Conservation (phyloP, 495 filamentous ascomycete species). For the Mytilinidion resinicola region DNA sequence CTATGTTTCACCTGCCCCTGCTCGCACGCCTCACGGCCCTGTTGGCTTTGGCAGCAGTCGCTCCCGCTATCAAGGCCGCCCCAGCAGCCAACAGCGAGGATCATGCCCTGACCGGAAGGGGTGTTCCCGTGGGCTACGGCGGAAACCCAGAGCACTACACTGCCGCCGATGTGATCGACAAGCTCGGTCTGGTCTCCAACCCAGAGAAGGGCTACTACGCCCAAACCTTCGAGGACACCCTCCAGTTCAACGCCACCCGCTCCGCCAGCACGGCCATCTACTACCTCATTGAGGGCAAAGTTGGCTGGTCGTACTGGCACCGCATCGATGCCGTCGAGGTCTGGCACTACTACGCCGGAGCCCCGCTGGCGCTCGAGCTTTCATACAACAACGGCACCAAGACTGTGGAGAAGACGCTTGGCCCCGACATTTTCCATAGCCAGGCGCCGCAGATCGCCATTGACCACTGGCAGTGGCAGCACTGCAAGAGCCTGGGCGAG, state of each 20-base stretch:
- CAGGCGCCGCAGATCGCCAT: constrained; percentile 43
- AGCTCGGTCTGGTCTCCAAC: constrained; percentile 40
- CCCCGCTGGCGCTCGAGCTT: constrained; percentile 40
- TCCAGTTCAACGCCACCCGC: constrained; percentile 26
- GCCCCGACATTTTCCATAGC: constrained; percentile 36
- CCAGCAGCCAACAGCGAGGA: too few species aligned
- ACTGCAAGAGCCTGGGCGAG: constrained; percentile 37
- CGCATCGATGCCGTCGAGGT: constrained; percentile 43
- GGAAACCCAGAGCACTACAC: constrained; percentile 2
- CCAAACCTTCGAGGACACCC: constrained; percentile 42
- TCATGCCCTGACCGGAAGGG: neutral
- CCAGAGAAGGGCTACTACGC: constrained; percentile 44
- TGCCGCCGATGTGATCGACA: constrained; percentile 37
- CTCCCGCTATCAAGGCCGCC: too few species aligned
- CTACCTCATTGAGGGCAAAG: constrained; percentile 43
- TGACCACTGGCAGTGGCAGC: constrained; percentile 39
- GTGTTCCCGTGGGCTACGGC: neutral
- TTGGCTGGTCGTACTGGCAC: constrained; percentile 41
- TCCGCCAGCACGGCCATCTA: constrained; percentile 46
- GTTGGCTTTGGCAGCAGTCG: too few species aligned
- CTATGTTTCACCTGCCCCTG: too few species aligned
- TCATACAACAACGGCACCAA: constrained; percentile 34
- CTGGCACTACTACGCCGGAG: constrained; percentile 48
- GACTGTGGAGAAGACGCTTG: constrained; percentile 31
- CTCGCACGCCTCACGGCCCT: too few species aligned